Evolutionary conservation across 257 asterid genomes (phyloP).

Genomic region (Solanum piurae): DNA sequence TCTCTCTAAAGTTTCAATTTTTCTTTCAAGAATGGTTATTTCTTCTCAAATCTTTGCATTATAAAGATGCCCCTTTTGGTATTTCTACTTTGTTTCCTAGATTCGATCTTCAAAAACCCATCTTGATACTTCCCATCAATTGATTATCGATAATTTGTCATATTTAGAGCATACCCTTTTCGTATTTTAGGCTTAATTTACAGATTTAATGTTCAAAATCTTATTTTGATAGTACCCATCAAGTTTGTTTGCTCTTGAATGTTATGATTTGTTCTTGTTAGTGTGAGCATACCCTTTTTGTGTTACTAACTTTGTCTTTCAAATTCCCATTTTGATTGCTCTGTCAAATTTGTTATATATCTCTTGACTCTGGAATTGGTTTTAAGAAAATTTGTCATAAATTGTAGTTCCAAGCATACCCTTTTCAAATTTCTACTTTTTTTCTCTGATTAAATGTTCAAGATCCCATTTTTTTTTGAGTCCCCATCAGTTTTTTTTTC

Average conservation of each 20-base stretch:
- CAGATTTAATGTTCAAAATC: background rate
- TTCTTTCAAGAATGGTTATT: background rate
- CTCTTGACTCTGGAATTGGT: background rate
- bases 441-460: background rate
- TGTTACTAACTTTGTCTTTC: background rate
- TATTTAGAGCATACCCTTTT: background rate
- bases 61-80: background rate
- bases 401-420: background rate
- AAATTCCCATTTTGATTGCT: background rate
- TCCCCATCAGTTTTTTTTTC: background rate
- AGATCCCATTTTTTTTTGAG: background rate
- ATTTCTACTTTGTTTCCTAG: background rate
- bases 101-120: background rate
- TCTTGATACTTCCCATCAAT: background rate
- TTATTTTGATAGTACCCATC: background rate
- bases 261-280: background rate
- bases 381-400: background rate
- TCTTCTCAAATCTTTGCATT: background rate
- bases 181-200: background rate
- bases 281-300: background rate
- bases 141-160: background rate
- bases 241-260: background rate
- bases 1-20: background rate
- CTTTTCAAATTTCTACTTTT: background rate
- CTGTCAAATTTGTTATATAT: background rate